Evolutionary conservation across 1,284 basidiomycete species (phyloP).

Genomic region (Apiotrichum laibachii): DNA sequence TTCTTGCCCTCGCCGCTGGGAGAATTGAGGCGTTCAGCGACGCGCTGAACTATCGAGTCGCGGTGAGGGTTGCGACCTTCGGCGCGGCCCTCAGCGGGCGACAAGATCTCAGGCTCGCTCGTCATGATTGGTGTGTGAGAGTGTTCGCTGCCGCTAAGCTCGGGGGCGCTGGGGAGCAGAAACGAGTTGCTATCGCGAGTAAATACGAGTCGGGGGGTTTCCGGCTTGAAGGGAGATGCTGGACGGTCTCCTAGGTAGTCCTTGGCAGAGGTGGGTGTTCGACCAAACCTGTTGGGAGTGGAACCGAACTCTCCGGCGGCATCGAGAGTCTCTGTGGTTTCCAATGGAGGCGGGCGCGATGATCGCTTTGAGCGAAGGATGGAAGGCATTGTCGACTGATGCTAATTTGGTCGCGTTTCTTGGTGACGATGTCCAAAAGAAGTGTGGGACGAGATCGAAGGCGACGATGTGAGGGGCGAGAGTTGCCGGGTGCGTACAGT

Average conservation of each 20-base stretch:
- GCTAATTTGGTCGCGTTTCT: no score
- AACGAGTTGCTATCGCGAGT: not conserved
- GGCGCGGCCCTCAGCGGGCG: slow-evolving; percentile 14
- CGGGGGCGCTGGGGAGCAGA: not conserved
- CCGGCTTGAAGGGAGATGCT: not conserved
- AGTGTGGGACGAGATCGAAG: no score
- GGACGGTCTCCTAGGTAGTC: not conserved
- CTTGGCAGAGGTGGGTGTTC: not conserved
- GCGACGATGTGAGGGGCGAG: no score
- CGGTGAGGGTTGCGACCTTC: slow-evolving; percentile 13
- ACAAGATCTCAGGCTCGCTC: not conserved
- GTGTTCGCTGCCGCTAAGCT: not conserved
- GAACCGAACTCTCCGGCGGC: not conserved
- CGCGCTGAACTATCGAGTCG: slow-evolving; percentile 29
- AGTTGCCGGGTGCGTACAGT: no score
- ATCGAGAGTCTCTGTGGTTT: not conserved
- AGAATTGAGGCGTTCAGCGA: slow-evolving; percentile 17
- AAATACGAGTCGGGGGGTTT: not conserved
- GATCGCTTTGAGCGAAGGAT: not conserved
- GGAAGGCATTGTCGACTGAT: not conserved
- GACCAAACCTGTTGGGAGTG: not conserved
- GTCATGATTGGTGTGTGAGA: not conserved
- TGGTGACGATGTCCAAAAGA: no score
- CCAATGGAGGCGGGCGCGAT: not conserved
- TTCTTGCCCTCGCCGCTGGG: slow-evolving; percentile 15